Evolutionary conservation across 2,329 filamentous ascomycete species (phyloP).

Genomic region (Fusarium sp.): DNA sequence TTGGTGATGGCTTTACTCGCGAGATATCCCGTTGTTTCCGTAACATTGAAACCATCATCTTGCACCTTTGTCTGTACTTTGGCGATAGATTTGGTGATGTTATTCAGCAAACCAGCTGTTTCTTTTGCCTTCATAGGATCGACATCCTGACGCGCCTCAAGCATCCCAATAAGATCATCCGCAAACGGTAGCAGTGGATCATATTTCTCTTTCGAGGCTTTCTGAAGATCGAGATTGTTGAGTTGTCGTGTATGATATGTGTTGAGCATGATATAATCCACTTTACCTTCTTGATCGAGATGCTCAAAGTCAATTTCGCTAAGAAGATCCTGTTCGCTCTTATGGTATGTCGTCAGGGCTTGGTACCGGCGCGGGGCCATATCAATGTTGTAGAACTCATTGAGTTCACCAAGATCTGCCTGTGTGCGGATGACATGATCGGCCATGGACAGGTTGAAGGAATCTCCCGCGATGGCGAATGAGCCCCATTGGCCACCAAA

Average conservation of each 20-base stretch:
- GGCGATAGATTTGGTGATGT: constrained; percentile 19
- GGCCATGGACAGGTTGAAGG: constrained; percentile 19
- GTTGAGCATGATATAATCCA: constrained; percentile 29
- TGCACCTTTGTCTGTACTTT: constrained; percentile 15
- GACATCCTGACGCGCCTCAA: constrained; percentile 27
- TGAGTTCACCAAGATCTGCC: constrained; percentile 19
- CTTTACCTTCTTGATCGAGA: constrained; percentile 27
- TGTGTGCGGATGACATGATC: constrained; percentile 28
- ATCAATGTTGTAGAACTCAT: constrained; percentile 23
- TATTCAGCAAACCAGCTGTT: constrained; percentile 6
- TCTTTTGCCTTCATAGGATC: constrained; percentile 27
- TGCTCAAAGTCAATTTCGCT: constrained; percentile 11
- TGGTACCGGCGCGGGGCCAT: constrained; percentile 8
- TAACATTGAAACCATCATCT: constrained; percentile 15
- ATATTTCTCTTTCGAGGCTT: not conserved
- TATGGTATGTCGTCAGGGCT: constrained; percentile 11
- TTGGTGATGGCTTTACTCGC: constrained; percentile 11
- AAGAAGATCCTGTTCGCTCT: constrained; percentile 10
- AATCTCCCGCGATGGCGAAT: not conserved
- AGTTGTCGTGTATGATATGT: constrained; percentile 22
- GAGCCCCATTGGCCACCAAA: not conserved
- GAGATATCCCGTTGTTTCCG: constrained; percentile 20
- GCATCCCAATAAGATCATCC: constrained; percentile 6
- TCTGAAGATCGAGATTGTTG: constrained; percentile 21
- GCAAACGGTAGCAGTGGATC: not conserved